phyloP scores from a whole-genome alignment of 257 asterid species.

The Nicotiana attenuata region DNA sequence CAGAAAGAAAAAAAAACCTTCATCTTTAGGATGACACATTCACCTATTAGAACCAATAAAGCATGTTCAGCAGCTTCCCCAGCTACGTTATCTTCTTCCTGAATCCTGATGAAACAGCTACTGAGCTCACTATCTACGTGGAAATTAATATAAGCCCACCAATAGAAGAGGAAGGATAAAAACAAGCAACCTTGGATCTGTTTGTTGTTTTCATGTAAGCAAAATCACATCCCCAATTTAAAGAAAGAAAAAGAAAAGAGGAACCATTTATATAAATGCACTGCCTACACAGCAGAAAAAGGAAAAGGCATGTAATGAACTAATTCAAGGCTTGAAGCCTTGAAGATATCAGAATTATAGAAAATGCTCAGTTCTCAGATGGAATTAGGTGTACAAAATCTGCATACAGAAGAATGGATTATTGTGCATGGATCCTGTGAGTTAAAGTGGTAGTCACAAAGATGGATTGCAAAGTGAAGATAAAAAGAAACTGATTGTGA shows the following conservation, averaged over 20 bases:
- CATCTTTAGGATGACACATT: not conserved
- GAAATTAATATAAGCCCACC: not conserved
- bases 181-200: not conserved
- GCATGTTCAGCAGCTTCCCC: not conserved
- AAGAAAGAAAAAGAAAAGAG: not conserved
- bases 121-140: not conserved
- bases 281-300: not conserved
- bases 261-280: not conserved
- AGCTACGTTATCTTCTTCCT: not conserved
- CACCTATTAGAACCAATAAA: not conserved
- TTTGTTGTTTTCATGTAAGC: not conserved
- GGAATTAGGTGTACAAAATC: not conserved
- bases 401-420: not conserved
- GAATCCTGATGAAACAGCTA: not conserved
- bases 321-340: not conserved
- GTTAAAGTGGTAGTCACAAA: not conserved
- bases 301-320: not conserved
- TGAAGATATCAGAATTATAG: not conserved
- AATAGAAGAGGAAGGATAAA: not conserved
- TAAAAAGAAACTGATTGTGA: not conserved
- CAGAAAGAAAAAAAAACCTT: not conserved
- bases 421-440: not conserved
- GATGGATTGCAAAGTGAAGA: not conserved
- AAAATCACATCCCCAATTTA: not conserved
- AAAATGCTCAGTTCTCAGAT: not conserved